These are phyloP conservation scores for Ziziphus jujuba DNA, from an alignment of 306 rosid species.

Conservation along the genomic window DNA sequence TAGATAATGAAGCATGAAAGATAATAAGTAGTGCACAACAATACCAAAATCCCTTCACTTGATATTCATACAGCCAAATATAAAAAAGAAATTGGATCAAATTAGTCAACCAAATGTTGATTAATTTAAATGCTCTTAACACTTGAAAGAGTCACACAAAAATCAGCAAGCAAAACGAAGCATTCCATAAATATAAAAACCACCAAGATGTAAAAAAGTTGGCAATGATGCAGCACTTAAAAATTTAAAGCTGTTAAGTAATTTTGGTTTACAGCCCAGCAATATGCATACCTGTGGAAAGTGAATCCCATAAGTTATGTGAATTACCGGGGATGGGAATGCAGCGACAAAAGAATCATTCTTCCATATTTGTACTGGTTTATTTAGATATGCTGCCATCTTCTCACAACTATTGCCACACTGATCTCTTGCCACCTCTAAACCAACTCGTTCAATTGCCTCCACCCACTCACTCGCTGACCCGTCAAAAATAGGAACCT, in stretches of 20 bases:
- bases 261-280: constrained; percentile 4
- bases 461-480: constrained; percentile 83
- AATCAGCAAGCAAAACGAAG: not conserved
- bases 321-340: constrained; percentile 59
- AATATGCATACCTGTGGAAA: constrained; percentile 64
- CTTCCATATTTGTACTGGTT: constrained; percentile 66
- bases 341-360: constrained; percentile 74
- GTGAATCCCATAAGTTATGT: constrained; percentile 70
- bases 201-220: no score
- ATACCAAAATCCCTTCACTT: not conserved
- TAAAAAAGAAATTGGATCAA: not conserved
- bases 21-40: not conserved
- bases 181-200: no score
- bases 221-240: not conserved
- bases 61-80: not conserved
- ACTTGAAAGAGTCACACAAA: not conserved
- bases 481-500: constrained; percentile 95
- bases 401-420: constrained; percentile 55
- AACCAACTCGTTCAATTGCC: constrained; percentile 67
- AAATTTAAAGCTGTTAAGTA: constrained; percentile 1
- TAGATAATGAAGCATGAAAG: not conserved
- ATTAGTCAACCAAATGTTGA: not conserved
- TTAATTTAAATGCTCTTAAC: no score
- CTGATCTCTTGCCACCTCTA: constrained; percentile 53
- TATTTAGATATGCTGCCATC: constrained; percentile 63